A percentile compares a stretch with the other conserved stretches of the same genome.
phyloP scores from a whole-genome alignment of 768 basidiomycete genomes.

The Mycena belliarum region DNA sequence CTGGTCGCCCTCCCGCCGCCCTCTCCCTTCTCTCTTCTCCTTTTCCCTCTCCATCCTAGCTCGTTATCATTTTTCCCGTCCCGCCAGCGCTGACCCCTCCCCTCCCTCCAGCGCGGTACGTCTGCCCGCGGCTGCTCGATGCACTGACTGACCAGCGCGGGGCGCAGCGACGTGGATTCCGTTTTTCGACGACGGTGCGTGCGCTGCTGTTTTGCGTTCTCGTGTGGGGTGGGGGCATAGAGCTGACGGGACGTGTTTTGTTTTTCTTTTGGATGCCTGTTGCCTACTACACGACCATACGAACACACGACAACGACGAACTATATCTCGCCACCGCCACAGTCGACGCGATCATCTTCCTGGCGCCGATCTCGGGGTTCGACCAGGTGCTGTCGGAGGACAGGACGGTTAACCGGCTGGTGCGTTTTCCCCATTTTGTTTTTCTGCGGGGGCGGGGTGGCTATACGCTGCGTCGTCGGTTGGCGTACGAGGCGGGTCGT shows the following conservation, averaged over 20 bases:
- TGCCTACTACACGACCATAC: no score
- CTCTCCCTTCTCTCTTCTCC: neutral
- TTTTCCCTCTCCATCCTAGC: neutral
- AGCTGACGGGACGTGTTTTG: no score
- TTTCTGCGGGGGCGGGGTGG: no score
- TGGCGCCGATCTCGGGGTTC: constrained; percentile 75
- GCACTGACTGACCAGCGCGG: no score
- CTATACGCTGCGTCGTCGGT: no score
- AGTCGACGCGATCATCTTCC: constrained; percentile 77
- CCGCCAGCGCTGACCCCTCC: neutral
- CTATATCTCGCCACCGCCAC: neutral
- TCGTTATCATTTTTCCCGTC: no score
- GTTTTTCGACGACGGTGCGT: constrained; percentile 63
- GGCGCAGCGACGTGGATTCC: constrained; percentile 62
- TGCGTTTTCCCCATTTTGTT: constrained; percentile 25
- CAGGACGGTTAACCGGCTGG: constrained; percentile 58
- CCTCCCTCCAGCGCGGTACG: constrained; percentile 12
- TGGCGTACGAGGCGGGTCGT: no score
- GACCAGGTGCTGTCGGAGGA: constrained; percentile 73
- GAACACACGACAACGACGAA: neutral
- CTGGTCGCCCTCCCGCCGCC: neutral
- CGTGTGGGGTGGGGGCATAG: no score
- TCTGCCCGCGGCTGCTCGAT: neutral
- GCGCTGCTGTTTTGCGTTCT: no score
- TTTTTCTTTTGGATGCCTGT: no score